Percentiles rank a stretch among this genome's conserved stretches.
These are phyloP conservation scores for Drosera spatulata DNA, from an alignment of 179 eudicot genomes.

Conservation along the genomic window DNA sequence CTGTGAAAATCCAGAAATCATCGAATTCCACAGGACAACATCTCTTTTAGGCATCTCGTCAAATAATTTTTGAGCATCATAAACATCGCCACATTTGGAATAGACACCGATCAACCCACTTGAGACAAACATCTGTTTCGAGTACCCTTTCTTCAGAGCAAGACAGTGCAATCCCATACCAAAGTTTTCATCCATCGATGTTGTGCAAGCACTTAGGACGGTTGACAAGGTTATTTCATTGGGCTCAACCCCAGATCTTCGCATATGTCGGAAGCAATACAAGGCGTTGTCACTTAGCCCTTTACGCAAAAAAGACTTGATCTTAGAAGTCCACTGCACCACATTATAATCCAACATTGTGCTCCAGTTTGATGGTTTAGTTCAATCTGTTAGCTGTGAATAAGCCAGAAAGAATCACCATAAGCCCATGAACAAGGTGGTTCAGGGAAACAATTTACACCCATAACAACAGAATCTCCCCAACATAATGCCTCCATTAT, in stretches of 20 bases:
- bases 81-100: constrained; percentile 2
- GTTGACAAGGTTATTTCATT: constrained; percentile 26
- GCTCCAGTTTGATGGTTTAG: background rate
- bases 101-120: constrained; percentile 28
- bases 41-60: constrained; percentile 42
- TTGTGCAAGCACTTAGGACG: constrained; percentile 19
- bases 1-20: constrained; percentile 34
- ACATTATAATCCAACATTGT: constrained; percentile 18
- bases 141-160: constrained; percentile 17
- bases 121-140: constrained; percentile 23
- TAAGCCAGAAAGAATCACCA: too few relatives aligned
- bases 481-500: too few relatives aligned
- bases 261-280: constrained; percentile 21
- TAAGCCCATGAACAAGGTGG: too few relatives aligned
- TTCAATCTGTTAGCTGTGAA: too few relatives aligned
- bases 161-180: constrained; percentile 25
- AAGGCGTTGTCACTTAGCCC: constrained; percentile 19
- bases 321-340: constrained; percentile 29
- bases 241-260: constrained; percentile 19
- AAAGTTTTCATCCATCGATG: constrained; percentile 7
- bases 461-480: too few relatives aligned
- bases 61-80: constrained; percentile 26
- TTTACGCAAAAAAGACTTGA: constrained; percentile 15
- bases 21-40: constrained; percentile 33
- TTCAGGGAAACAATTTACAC: too few relatives aligned